These are phyloP conservation scores for Saprolegnia parasitica DNA, from an alignment of 352 stramenopile species.

Conservation along the genomic window DNA sequence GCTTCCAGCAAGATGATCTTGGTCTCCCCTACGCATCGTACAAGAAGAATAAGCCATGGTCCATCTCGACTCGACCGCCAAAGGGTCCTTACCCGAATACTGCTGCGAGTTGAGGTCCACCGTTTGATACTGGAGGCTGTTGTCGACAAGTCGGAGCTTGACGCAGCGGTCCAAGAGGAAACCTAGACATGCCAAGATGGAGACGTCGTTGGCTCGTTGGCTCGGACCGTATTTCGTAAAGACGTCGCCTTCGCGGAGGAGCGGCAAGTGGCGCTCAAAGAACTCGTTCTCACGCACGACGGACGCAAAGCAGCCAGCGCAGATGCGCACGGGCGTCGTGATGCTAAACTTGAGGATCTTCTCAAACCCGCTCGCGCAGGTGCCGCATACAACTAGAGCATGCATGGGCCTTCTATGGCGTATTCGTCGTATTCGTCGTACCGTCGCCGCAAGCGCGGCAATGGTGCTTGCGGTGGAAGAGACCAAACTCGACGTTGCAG, in stretches of 20 bases:
- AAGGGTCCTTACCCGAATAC: conserved; percentile 16
- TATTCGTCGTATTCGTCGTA: no score
- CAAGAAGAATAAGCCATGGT: background rate
- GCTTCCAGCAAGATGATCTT: conserved; percentile 20
- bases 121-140: conserved; percentile 22
- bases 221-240: conserved; percentile 27
- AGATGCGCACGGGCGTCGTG: conserved; percentile 18
- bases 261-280: conserved; percentile 14
- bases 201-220: background rate
- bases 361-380: conserved; percentile 7
- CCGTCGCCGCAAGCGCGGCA: conserved; percentile 19
- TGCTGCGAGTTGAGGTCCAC: background rate
- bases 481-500: conserved; percentile 25
- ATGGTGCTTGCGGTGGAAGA: conserved; percentile 28
- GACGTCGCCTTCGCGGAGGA: conserved; percentile 1
- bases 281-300: conserved; percentile 19
- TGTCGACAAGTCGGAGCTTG: conserved; percentile 14
- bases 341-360: conserved; percentile 16
- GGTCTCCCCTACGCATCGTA: conserved; percentile 6
- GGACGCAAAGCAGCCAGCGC: background rate
- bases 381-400: conserved; percentile 27
- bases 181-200: conserved; percentile 7
- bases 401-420: background rate
- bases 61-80: no score
- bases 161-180: conserved; percentile 20